A percentile compares a stretch with the other conserved stretches of the same genome.
phyloP scores from a whole-genome alignment of 345 rosid species.

The Salix arbutifolia region DNA sequence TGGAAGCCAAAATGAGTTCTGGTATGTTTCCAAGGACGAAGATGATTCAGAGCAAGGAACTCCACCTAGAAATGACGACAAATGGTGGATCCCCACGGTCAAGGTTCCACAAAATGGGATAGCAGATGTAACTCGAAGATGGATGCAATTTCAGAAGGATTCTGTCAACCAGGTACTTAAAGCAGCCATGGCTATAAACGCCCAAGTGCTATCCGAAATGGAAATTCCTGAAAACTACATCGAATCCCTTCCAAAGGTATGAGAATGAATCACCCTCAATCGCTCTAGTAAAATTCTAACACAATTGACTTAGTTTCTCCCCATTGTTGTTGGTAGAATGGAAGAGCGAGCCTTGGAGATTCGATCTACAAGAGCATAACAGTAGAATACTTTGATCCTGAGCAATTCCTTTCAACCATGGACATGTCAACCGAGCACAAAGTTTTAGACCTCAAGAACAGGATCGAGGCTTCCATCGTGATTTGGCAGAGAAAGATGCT shows the following conservation, averaged over 20 bases:
- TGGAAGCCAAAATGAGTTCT: conserved; percentile 69
- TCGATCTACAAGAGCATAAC: conserved; percentile 83
- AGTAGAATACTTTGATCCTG: conserved; percentile 75
- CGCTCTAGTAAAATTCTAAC: not conserved
- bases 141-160: conserved; percentile 77
- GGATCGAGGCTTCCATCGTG: conserved; percentile 87
- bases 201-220: conserved; percentile 92
- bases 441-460: conserved; percentile 80
- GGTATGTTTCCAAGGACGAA: conserved; percentile 62
- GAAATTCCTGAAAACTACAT: conserved; percentile 78
- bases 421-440: conserved; percentile 81
- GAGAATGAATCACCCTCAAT: not conserved
- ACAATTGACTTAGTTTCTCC: not conserved
- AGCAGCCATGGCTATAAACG: conserved; percentile 96
- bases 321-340: conserved; percentile 44
- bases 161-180: conserved; percentile 94
- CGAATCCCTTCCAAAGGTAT: conserved; percentile 89
- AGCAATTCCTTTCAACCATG: conserved; percentile 60
- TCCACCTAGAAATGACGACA: conserved; percentile 51
- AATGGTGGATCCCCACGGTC: conserved; percentile 92
- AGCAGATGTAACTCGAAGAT: conserved; percentile 55
- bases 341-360: conserved; percentile 93
- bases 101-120: conserved; percentile 73
- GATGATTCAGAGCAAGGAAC: conserved; percentile 56
- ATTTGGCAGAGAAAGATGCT: conserved; percentile 90